These are phyloP conservation scores for Elongisporangium anandrum DNA, from an alignment of 352 stramenopile species.

Conservation along the genomic window DNA sequence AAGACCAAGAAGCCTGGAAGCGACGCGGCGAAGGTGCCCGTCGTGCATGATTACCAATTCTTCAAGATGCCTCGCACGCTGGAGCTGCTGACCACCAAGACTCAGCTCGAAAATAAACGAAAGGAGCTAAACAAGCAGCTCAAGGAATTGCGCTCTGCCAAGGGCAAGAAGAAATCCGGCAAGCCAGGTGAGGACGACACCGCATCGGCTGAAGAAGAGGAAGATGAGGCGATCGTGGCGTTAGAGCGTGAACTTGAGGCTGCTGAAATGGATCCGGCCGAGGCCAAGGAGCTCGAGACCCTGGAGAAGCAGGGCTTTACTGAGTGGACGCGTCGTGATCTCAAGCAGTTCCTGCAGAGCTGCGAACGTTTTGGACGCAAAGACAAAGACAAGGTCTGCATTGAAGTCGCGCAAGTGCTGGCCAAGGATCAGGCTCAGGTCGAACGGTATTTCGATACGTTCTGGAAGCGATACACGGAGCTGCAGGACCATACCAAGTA, in stretches of 20 bases:
- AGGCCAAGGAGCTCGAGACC: slow-evolving; percentile 62
- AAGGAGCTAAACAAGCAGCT: slow-evolving; percentile 81
- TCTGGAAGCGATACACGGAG: slow-evolving; percentile 93
- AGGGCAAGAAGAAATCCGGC: slow-evolving; percentile 69
- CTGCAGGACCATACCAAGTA: slow-evolving; percentile 90
- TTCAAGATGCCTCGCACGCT: slow-evolving; percentile 91
- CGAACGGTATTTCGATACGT: slow-evolving; percentile 94
- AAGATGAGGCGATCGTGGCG: slow-evolving; percentile 39
- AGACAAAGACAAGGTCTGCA: slow-evolving; percentile 86
- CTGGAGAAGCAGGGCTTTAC: slow-evolving; percentile 91
- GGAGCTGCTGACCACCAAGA: slow-evolving; percentile 81
- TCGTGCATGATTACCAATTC: slow-evolving; percentile 95
- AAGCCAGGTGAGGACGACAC: slow-evolving; percentile 78
- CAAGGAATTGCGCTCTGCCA: slow-evolving; percentile 55
- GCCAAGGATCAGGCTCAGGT: slow-evolving; percentile 91
- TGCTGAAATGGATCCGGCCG: slow-evolving; percentile 64
- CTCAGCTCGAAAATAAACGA: slow-evolving; percentile 85
- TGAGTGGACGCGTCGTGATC: slow-evolving; percentile 91
- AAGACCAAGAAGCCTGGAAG: slow-evolving; percentile 87
- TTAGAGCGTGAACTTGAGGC: slow-evolving; percentile 82
- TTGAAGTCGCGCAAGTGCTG: slow-evolving; percentile 88
- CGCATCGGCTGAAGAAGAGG: slow-evolving; percentile 38
- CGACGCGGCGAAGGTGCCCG: slow-evolving; percentile 84
- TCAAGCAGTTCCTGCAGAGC: slow-evolving; percentile 88
- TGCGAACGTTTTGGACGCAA: slow-evolving; percentile 94